Evolutionary conservation across 75 land plant genomes (phyloP).

Genomic region (Pinus albicaulis): DNA sequence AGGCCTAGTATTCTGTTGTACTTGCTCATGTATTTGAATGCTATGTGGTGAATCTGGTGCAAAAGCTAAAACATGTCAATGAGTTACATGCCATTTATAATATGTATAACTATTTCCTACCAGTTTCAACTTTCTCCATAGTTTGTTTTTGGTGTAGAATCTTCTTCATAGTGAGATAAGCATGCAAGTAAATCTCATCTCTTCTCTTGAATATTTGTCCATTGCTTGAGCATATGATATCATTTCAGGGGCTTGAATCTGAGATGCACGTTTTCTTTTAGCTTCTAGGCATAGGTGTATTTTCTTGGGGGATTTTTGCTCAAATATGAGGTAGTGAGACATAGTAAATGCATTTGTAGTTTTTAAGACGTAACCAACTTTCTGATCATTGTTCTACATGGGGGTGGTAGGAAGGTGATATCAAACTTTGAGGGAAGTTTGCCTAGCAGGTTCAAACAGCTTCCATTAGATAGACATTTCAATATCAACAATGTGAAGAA

Average conservation of each 20-base stretch:
- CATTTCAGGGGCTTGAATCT: too few species aligned
- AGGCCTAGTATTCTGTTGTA: too few species aligned
- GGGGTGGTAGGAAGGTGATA: slow-evolving; percentile 93
- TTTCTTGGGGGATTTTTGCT: background rate
- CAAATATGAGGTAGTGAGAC: background rate
- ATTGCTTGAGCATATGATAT: too few species aligned
- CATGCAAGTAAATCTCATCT: too few species aligned
- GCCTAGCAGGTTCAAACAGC: slow-evolving; percentile 93
- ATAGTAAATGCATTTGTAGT: too few species aligned
- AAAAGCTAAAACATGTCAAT: too few species aligned
- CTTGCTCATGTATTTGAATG: too few species aligned
- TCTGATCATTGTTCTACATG: slow-evolving; percentile 36
- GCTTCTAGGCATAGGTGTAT: background rate
- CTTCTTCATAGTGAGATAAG: background rate
- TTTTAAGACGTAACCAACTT: too few species aligned
- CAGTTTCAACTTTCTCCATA: background rate
- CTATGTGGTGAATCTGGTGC: too few species aligned
- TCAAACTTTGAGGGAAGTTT: slow-evolving; percentile 95
- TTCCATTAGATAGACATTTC: slow-evolving; percentile 89
- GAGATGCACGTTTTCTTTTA: too few species aligned
- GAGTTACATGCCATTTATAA: too few species aligned
- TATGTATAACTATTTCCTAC: background rate
- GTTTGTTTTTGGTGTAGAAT: background rate
- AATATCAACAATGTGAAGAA: slow-evolving; percentile 88
- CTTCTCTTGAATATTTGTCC: background rate